Base-by-base conservation (phyloP, 2,329 filamentous ascomycete species). In the Colletotrichum tanaceti region DNA sequence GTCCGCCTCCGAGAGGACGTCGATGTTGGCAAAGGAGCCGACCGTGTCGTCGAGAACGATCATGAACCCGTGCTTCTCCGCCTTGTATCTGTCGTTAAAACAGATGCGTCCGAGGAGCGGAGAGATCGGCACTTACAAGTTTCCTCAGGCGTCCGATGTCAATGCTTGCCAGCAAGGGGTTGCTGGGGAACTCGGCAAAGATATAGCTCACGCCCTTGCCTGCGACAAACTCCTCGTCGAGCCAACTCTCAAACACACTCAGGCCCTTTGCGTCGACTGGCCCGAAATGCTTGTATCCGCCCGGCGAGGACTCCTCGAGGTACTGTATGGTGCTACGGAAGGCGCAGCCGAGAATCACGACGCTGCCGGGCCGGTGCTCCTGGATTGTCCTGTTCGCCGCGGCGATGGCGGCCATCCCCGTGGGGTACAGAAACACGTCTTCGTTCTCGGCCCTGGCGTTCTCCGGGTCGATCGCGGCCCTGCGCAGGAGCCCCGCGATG, bases 351-450 rank as follows among this genome's bases (percentile, higher is more conserved):
- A 88, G 78, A 14, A 84, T 75, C 7, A 83, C 79, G 5, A 80
- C 77, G 41, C 76, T 78, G 3, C 77, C 73, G 0, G 77, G 74
- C 1, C 79, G 76, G 38, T 78, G 72, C 32, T 74, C 72, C 2
- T 77, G 68, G 11, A 87, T 72, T 2, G 78, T 75, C 47, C 77
- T 77, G 43, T 83, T 82, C 1, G 80, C 69, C 28, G 80, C 75
- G 63, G 81, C 85, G 13, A 89, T 82, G 32, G 82, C 79, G 0
- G 82, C 82, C 86, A 89, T 89, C 32, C 86, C 86, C 0, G 84
- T 84, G 5, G 82, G 81, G 72, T 84, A 88, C 22, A 89, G 76
- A 58, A 80, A 87, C 1, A 89, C 81, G 68, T 89, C 85, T 3
- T 77, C 76, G 4, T 71, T 63, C 0, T n/a, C 62, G 1, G 78